These are phyloP conservation scores for Yamadazyma pseudoaaseri DNA, from an alignment of 1,139 yeast genomes.

Conservation along the genomic window DNA sequence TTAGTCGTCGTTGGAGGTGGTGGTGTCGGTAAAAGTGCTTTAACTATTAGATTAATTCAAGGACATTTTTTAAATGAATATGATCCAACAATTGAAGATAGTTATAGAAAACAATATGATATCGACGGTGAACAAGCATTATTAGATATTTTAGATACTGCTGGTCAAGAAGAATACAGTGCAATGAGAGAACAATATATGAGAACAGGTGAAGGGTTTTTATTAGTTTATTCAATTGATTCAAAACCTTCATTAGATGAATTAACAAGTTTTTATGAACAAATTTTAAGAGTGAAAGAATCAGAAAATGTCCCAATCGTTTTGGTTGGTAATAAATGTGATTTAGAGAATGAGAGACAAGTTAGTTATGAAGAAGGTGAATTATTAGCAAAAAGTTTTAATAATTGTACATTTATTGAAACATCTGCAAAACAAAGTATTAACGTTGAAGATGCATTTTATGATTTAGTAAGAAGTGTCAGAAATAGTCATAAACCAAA, in stretches of 20 bases:
- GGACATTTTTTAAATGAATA: conserved; percentile 93
- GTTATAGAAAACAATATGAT: conserved; percentile 55
- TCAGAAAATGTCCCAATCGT: conserved; percentile 69
- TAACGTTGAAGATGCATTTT: conserved; percentile 92
- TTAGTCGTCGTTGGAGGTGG: conserved; percentile 97
- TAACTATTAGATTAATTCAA: conserved; percentile 87
- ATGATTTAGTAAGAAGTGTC: conserved; percentile 66
- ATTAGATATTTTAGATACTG: conserved; percentile 87
- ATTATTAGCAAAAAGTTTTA: conserved; percentile 68
- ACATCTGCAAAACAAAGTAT: conserved; percentile 92
- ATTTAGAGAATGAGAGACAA: conserved; percentile 68
- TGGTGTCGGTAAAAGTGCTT: conserved; percentile 96
- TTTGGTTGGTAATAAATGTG: conserved; percentile 69
- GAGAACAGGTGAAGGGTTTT: conserved; percentile 90
- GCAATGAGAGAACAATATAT: conserved; percentile 95
- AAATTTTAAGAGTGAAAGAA: conserved; percentile 83
- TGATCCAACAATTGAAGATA: conserved; percentile 95
- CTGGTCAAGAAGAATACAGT: conserved; percentile 97
- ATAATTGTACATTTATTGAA: conserved; percentile 80
- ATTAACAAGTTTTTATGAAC: conserved; percentile 74
- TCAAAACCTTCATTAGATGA: conserved; percentile 80
- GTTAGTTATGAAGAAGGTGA: conserved; percentile 82
- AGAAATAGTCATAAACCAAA: conserved; percentile 19
- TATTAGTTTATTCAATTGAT: conserved; percentile 81
- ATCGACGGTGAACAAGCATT: conserved; percentile 52